Evolutionary conservation across 139 green algal genomes (phyloP), one percentile per base, ranked within the genome.

Genomic region (Micromonas commoda): DNA sequence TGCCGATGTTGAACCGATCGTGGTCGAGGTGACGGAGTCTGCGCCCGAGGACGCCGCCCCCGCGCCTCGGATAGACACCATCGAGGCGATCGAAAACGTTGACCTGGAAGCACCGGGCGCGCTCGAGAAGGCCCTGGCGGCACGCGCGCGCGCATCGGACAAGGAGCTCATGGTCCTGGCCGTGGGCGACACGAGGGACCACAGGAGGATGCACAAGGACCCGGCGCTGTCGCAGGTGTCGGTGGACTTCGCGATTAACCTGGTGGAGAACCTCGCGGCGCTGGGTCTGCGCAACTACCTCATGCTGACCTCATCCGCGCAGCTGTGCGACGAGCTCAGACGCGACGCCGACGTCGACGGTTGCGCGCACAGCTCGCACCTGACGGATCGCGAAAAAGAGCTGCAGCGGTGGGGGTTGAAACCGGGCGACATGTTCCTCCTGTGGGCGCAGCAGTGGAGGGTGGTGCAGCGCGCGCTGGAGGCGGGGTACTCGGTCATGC

Each of bases 391-490:
- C 70, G 37, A 21, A 28, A 21, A 34, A 2, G 28, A 66, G 37
- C 3, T 73, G 31, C 28, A 31, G n/a, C n/a, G 35, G n/a, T 77
- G 70, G 70, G 28, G 28, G 23, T 64, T 77, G 3, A 34, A 64
- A 64, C 32, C n/a, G 23, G 70, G 35, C 70, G 70, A 77, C 24
- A 77, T 77, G 70, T 77, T 77, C 35, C 28, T 77, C 24, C 32
- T 77, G 24, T 77, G 70, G 70, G 35, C 35, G n/a, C 32, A 77
- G 28, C 70, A 77, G 4, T 77, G 70, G 70, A n/a, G 28, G 26
- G 70, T 53, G 1, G 70, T 77, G 28, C 24, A 26, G 37, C n/a
- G 24, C 2, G 70, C 70, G 2, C n/a, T 64, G 26, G 70, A 77
- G 3, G 1, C 1, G 1, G 3, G 3, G 2, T 32, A 33, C 2